Evolutionary conservation across 257 asterid genomes (phyloP).

Genomic region (Handroanthus guayacan): DNA sequence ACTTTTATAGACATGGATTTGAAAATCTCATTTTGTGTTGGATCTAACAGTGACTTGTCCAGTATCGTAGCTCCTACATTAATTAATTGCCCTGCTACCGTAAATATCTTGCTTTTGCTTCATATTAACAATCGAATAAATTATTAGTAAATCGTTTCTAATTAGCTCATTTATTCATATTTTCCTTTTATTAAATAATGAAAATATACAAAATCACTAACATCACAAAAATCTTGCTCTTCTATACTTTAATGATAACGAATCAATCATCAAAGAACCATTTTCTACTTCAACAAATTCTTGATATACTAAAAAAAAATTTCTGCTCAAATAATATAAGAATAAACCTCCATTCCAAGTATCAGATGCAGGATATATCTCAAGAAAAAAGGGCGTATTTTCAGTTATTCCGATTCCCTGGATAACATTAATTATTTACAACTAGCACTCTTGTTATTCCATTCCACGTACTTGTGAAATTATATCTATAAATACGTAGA

Average conservation of each 20-base stretch:
- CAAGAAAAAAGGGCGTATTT: slow-evolving; percentile 19
- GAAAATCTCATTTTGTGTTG: no score
- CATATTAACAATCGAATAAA: no score
- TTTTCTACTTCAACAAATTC: background rate
- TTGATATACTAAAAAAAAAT: background rate
- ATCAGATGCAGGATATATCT: slow-evolving; percentile 44
- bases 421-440: slow-evolving; percentile 21
- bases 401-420: slow-evolving; percentile 41
- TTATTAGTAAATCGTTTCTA: no score
- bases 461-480: slow-evolving; percentile 28
- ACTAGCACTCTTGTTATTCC: slow-evolving; percentile 38
- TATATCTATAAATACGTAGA: slow-evolving; percentile 38
- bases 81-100: no score
- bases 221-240: slow-evolving; percentile 16
- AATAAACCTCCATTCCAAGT: slow-evolving; percentile 38
- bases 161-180: no score
- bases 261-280: background rate
- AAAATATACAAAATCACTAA: background rate
- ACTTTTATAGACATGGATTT: no score
- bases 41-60: no score
- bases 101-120: no score
- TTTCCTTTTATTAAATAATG: no score
- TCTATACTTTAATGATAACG: background rate
- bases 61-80: no score
- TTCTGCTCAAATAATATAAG: slow-evolving; percentile 38